phyloP scores from a whole-genome alignment of 2,329 filamentous ascomycete species.

The Paecilomyces fulvus region DNA sequence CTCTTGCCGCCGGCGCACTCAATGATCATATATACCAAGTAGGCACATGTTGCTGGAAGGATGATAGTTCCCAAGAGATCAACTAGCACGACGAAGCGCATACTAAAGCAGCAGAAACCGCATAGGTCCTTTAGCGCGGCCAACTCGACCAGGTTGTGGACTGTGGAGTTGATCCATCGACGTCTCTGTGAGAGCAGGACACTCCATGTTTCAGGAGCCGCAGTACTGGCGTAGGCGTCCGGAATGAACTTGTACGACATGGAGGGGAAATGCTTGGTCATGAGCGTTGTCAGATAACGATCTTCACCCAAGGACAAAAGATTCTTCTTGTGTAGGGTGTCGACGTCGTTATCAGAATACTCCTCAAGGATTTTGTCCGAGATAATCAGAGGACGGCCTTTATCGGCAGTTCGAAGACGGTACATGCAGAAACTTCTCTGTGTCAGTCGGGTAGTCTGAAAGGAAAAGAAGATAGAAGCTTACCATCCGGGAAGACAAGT shows the following conservation, averaged over 20 bases:
- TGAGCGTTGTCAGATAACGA: slow-evolving; percentile 91
- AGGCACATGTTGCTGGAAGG: slow-evolving; percentile 78
- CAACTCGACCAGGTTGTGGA: slow-evolving; percentile 90
- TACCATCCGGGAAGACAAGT: slow-evolving; percentile 99
- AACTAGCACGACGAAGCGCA: slow-evolving; percentile 93
- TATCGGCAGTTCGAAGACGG: slow-evolving; percentile 84
- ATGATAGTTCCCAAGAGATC: slow-evolving; percentile 90
- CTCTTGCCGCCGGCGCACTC: slow-evolving; percentile 59
- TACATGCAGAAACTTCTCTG: slow-evolving; percentile 90
- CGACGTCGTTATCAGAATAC: slow-evolving; percentile 80
- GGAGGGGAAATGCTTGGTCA: slow-evolving; percentile 93
- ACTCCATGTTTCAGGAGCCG: slow-evolving; percentile 87
- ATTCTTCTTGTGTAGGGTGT: slow-evolving; percentile 94
- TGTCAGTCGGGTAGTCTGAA: slow-evolving; percentile 26
- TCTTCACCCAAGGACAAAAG: slow-evolving; percentile 88
- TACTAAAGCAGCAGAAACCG: slow-evolving; percentile 97
- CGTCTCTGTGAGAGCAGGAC: slow-evolving; percentile 95
- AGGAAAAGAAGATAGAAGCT: slow-evolving; percentile 32
- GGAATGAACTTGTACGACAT: slow-evolving; percentile 97
- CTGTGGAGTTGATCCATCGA: slow-evolving; percentile 98
- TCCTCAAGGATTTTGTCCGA: slow-evolving; percentile 79
- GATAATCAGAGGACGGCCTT: slow-evolving; percentile 89
- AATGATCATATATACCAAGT: slow-evolving; percentile 84
- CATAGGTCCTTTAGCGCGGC: slow-evolving; percentile 88
- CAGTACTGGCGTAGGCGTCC: slow-evolving; percentile 86